Percentiles rank a stretch among this genome's conserved stretches.
These are phyloP conservation scores for Beauveria australis DNA, from an alignment of 2,329 filamentous ascomycete species.

Conservation along the genomic window DNA sequence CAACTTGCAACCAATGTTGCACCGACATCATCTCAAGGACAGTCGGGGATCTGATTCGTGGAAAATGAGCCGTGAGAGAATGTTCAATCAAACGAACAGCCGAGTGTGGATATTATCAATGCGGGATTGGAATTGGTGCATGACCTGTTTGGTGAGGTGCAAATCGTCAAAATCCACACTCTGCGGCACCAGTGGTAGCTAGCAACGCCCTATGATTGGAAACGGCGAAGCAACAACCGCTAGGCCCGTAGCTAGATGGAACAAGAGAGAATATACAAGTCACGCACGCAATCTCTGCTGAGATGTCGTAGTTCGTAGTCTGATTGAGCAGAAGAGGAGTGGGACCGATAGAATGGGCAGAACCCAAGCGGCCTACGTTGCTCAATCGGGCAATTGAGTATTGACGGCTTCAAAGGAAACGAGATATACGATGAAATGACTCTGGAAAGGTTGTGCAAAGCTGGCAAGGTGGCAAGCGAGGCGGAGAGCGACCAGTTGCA, in stretches of 20 bases:
- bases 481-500: background rate
- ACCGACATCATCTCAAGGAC: too few relatives aligned
- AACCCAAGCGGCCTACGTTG: background rate
- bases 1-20: too few relatives aligned
- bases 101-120: background rate
- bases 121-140: background rate
- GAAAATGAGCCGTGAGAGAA: background rate
- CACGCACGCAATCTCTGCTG: background rate
- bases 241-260: background rate
- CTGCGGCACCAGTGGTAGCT: background rate
- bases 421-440: background rate
- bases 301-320: background rate
- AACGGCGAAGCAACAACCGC: background rate
- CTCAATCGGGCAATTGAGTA: background rate
- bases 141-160: background rate
- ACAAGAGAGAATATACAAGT: background rate
- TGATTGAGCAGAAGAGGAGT: background rate
- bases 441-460: background rate
- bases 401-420: background rate
- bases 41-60: background rate
- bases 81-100: background rate
- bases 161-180: background rate
- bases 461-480: background rate
- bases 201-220: background rate
- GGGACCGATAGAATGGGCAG: background rate